Evolutionary conservation across 108 stramenopile genomes (phyloP).

Genomic region (Skeletonema tropicum): DNA sequence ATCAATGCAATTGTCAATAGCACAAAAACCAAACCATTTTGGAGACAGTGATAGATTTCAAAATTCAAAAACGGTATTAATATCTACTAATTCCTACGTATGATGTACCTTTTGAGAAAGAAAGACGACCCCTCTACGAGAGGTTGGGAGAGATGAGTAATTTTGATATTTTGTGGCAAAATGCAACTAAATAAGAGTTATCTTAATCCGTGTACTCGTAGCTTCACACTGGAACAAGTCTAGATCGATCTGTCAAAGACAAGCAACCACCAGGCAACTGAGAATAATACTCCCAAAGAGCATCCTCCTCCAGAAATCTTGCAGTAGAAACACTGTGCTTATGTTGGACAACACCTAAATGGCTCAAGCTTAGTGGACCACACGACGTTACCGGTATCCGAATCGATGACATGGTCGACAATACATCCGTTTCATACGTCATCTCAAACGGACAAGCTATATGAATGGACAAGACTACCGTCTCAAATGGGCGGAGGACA

Average conservation of each 20-base stretch:
- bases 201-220: background rate
- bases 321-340: conserved; percentile 17
- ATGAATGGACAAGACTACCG: conserved; percentile 34
- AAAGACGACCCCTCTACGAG: no score
- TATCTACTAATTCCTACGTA: no score
- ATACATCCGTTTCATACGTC: conserved; percentile 37
- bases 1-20: no score
- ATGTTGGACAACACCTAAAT: background rate
- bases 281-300: conserved; percentile 42
- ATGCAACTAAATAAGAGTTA: background rate
- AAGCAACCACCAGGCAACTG: conserved; percentile 47
- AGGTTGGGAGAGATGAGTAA: no score
- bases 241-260: conserved; percentile 41
- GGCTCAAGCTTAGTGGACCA: background rate
- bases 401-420: conserved; percentile 45
- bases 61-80: no score
- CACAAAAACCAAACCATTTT: no score
- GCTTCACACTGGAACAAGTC: conserved; percentile 33
- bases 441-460: conserved; percentile 34
- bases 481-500: conserved; percentile 41
- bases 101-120: no score
- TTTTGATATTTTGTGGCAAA: no score
- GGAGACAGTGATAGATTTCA: no score
- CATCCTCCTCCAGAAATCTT: conserved; percentile 35
- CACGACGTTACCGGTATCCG: conserved; percentile 25